Percentiles rank a stretch among this genome's conserved stretches.
phyloP scores from a whole-genome alignment of 2,329 filamentous ascomycete species.

The Epichloe hybrida region DNA sequence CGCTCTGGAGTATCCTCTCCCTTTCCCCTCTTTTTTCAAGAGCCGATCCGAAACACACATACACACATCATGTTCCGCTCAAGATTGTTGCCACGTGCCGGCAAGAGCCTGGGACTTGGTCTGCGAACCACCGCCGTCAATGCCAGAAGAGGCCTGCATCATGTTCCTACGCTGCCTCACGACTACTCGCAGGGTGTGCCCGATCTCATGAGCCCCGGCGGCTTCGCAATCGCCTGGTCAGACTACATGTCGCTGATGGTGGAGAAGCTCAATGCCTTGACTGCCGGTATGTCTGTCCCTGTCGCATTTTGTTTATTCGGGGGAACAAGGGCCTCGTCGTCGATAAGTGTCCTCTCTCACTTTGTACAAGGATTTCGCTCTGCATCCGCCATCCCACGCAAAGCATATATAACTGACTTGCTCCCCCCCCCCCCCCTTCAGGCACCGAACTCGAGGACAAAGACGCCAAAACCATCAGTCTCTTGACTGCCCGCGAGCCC shows the following conservation, averaged over 20 bases:
- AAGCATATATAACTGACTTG: too few relatives aligned
- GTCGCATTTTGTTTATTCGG: neutral
- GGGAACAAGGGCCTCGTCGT: too few relatives aligned
- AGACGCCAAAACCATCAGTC: constrained; percentile 52
- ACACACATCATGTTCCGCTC: constrained; percentile 34
- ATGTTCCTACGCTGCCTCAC: constrained; percentile 32
- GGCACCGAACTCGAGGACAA: constrained; percentile 51
- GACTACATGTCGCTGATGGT: constrained; percentile 66
- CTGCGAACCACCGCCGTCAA: constrained; percentile 21
- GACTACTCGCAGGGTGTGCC: constrained; percentile 42
- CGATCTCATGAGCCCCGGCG: constrained; percentile 55
- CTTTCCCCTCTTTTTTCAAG: too few relatives aligned
- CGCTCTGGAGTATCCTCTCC: neutral
- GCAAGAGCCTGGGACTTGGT: constrained; percentile 22
- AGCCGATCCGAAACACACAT: neutral
- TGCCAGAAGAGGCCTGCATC: constrained; percentile 30
- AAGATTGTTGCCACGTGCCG: constrained; percentile 35
- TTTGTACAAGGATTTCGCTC: too few relatives aligned
- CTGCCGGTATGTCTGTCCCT: constrained; percentile 43
- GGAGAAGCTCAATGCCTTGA: constrained; percentile 62
- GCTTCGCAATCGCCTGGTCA: constrained; percentile 66
- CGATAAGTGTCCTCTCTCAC: too few relatives aligned
- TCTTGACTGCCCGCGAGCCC: constrained; percentile 68
- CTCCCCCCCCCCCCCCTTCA: constrained; percentile 16
- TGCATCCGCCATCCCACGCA: too few relatives aligned